Base-by-base conservation (phyloP, 2,329 filamentous ascomycete species). In the Fusarium sp. region DNA sequence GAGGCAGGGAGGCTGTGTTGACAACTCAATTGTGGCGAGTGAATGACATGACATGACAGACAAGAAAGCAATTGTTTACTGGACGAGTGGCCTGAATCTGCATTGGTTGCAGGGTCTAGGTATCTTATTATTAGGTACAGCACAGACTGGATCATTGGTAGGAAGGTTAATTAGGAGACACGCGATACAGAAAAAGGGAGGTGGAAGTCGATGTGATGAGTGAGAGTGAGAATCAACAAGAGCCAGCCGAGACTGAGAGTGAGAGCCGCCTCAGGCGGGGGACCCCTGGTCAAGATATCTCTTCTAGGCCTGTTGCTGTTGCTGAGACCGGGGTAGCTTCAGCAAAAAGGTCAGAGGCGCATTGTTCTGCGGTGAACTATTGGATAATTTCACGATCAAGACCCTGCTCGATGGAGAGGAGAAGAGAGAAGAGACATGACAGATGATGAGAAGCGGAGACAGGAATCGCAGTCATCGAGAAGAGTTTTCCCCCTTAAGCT, bases 151-250 rank as follows among this genome's bases (percentile, higher is more conserved):
- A 34, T 18, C 31, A 34, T 34, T 34, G 34, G 34, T 11, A 37
- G 34, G 34, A 37, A 46, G 19, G 41, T 43, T 51, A 37, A 44
- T 64, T 54, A 41, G 39, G 65, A 55, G 53, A 55, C 42, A 67
- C 55, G 46, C 49, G 53, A 65, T 55, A 55, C 63, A 65, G 50
- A 69, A 67, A 65, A 58, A 73, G 67, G 68, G 69, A 74, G 67
- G 69, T 73, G 62, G 45, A 71, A 62, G 59, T 51, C 61, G 58
- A 72, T 62, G 37, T 53, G 52, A 64, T 28, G 34, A 37, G 34
- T 37, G 34, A 37, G 28, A 30, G 16, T 34, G 51, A 58, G 59
- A 30, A 62, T 62, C 34, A 23, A 44, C 63, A 46, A 48, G 69
- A 69, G 65, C 31, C 53, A 56, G 53, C 51, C 26, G 39, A 44